These are phyloP conservation scores for Pythium sukuiense DNA, from an alignment of 352 stramenopile genomes.

Conservation along the genomic window DNA sequence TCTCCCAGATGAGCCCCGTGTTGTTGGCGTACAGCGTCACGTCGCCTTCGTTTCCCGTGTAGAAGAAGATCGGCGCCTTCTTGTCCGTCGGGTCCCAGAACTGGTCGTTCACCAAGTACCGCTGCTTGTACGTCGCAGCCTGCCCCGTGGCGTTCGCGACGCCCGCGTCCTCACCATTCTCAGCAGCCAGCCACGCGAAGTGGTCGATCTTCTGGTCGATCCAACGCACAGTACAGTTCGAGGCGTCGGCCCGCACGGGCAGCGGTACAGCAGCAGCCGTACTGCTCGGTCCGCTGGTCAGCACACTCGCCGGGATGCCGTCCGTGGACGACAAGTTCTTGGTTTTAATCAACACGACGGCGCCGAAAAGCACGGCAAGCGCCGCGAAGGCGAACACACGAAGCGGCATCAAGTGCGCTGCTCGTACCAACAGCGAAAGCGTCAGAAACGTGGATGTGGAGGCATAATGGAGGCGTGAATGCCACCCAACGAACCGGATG, in stretches of 20 bases:
- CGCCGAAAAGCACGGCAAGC: slow-evolving; percentile 49
- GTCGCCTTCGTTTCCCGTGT: slow-evolving; percentile 94
- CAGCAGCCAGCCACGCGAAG: slow-evolving; percentile 64
- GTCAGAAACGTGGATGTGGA: not conserved
- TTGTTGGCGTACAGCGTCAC: slow-evolving; percentile 94
- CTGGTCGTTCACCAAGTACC: slow-evolving; percentile 89
- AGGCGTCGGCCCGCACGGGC: slow-evolving; percentile 39
- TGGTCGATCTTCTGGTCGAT: slow-evolving; percentile 91
- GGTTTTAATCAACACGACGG: slow-evolving; percentile 74
- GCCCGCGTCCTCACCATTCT: slow-evolving; percentile 19
- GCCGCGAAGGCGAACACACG: slow-evolving; percentile 51
- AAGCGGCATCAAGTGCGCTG: slow-evolving; percentile 35
- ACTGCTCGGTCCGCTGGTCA: slow-evolving; percentile 22
- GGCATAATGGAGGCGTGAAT: too few relatives aligned
- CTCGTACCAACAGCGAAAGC: not conserved
- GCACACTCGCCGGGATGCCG: slow-evolving; percentile 40
- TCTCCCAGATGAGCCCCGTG: slow-evolving; percentile 95
- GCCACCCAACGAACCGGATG: slow-evolving; percentile 7
- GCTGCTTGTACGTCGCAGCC: slow-evolving; percentile 75
- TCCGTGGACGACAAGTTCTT: slow-evolving; percentile 50
- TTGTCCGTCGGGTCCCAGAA: slow-evolving; percentile 69
- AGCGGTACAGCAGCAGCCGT: not conserved
- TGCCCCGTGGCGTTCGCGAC: slow-evolving; percentile 21
- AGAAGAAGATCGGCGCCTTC: slow-evolving; percentile 90
- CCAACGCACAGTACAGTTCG: slow-evolving; percentile 84